Conservation (phyloP, 495 filamentous ascomycete species). For the Tetracladium setigerum region DNA sequence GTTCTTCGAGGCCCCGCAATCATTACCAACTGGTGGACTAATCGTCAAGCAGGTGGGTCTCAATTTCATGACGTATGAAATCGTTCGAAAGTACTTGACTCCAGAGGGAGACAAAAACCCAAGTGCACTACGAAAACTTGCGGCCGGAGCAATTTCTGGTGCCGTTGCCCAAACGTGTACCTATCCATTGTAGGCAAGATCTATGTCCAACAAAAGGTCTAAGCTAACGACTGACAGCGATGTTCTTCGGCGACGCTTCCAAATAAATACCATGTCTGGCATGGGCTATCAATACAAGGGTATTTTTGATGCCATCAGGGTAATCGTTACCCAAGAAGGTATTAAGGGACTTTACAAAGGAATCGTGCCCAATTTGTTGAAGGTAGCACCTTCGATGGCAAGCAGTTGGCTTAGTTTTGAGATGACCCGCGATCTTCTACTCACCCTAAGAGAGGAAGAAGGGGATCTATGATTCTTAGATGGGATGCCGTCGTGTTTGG, state of each 20-base stretch:
- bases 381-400: conserved; percentile 97
- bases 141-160: conserved; percentile 87
- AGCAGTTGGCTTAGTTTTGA: conserved; percentile 98
- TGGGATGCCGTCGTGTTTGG: background rate
- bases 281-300: conserved; percentile 94
- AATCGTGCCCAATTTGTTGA: conserved; percentile 78
- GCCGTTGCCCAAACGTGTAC: conserved; percentile 96
- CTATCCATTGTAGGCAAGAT: conserved; percentile 78
- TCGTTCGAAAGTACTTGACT: conserved; percentile 74
- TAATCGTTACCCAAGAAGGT: conserved; percentile 77
- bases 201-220: background rate
- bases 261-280: conserved; percentile 99
- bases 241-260: conserved; percentile 90
- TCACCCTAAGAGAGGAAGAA: conserved; percentile 42
- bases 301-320: conserved; percentile 72
- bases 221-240: conserved; percentile 46
- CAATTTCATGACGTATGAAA: conserved; percentile 98
- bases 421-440: conserved; percentile 77
- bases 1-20: background rate
- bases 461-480: conserved; percentile 16
- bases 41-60: conserved; percentile 64
- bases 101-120: conserved; percentile 85
- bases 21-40: conserved; percentile 13
- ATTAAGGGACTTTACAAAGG: conserved; percentile 32
- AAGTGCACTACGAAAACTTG: conserved; percentile 67